Percentiles rank a stretch among this genome's conserved stretches.
These are phyloP conservation scores for Colletotrichum siamense DNA, from an alignment of 2,329 filamentous ascomycete species.

Conservation along the genomic window DNA sequence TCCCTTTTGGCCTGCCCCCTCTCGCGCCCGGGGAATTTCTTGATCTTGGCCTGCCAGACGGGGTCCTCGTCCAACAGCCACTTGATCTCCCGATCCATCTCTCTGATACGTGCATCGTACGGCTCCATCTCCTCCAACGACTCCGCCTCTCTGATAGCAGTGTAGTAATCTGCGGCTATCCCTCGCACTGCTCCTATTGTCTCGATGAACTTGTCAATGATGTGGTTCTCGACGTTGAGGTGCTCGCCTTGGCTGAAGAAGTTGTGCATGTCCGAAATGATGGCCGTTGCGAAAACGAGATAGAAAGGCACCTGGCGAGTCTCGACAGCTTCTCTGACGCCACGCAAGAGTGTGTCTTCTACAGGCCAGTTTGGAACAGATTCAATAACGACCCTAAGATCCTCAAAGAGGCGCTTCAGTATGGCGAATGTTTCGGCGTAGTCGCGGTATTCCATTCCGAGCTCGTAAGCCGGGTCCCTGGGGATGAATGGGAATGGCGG, in stretches of 20 bases:
- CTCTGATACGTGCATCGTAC: background rate
- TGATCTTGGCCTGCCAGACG: background rate
- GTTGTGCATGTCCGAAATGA: constrained; percentile 43
- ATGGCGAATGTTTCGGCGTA: background rate
- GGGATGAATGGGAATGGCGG: background rate
- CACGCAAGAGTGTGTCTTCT: constrained; percentile 43
- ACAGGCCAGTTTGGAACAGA: constrained; percentile 28
- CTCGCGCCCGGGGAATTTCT: background rate
- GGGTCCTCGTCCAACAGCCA: background rate
- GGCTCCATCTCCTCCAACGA: background rate
- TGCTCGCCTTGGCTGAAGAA: background rate
- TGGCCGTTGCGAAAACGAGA: constrained; percentile 43
- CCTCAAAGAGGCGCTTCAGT: background rate
- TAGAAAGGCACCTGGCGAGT: constrained; percentile 37
- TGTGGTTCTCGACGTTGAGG: constrained; percentile 28
- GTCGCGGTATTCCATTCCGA: background rate
- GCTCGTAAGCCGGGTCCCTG: background rate
- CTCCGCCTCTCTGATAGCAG: background rate
- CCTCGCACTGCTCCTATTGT: background rate
- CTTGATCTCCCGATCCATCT: background rate
- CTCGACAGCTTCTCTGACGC: constrained; percentile 33
- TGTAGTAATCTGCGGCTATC: background rate
- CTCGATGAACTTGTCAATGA: constrained; percentile 17
- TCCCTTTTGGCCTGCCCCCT: background rate
- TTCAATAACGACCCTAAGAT: constrained; percentile 19